Percentiles rank a stretch among this genome's conserved stretches.
Conservation (phyloP, 352 stramenopile species). For the Phytophthora parvispora region DNA sequence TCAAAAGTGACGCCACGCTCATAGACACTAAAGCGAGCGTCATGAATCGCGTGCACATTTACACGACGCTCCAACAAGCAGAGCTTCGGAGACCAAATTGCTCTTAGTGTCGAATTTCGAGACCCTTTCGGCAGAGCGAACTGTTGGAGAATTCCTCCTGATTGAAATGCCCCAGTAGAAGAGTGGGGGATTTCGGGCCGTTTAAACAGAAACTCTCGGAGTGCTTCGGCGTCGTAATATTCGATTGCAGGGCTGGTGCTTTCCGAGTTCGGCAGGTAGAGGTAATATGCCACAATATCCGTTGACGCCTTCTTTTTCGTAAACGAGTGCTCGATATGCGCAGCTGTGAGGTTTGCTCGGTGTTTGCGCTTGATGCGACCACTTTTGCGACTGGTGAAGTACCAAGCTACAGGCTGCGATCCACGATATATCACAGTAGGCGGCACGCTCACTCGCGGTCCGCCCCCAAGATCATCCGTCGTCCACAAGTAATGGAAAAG, state of each 20-base stretch:
- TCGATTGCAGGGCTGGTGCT: slow-evolving; percentile 84
- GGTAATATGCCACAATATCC: slow-evolving; percentile 95
- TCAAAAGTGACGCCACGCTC: slow-evolving; percentile 97
- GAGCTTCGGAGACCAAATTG: slow-evolving; percentile 97
- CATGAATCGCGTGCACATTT: slow-evolving; percentile 93
- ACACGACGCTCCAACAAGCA: slow-evolving; percentile 94
- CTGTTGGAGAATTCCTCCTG: slow-evolving; percentile 95
- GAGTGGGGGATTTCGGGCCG: slow-evolving; percentile 77
- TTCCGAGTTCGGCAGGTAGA: slow-evolving; percentile 54
- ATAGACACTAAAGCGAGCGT: slow-evolving; percentile 94
- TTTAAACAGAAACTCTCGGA: slow-evolving; percentile 96
- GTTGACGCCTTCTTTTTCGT: slow-evolving; percentile 81
- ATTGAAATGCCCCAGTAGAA: slow-evolving; percentile 19
- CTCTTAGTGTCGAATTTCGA: slow-evolving; percentile 91
- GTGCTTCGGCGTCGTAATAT: slow-evolving; percentile 90
- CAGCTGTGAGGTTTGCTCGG: slow-evolving; percentile 92
- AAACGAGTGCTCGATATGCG: slow-evolving; percentile 96
- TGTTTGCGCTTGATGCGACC: slow-evolving; percentile 94
- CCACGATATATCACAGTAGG: slow-evolving; percentile 97
- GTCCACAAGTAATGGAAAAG: slow-evolving; percentile 92
- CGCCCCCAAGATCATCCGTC: slow-evolving; percentile 93
- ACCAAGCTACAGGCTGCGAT: slow-evolving; percentile 94
- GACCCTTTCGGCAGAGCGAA: slow-evolving; percentile 96
- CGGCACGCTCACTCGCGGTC: slow-evolving; percentile 91
- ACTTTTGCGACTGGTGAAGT: slow-evolving; percentile 92